Conservation (phyloP, 768 basidiomycete species). For the Rhodotorula paludigena region DNA sequence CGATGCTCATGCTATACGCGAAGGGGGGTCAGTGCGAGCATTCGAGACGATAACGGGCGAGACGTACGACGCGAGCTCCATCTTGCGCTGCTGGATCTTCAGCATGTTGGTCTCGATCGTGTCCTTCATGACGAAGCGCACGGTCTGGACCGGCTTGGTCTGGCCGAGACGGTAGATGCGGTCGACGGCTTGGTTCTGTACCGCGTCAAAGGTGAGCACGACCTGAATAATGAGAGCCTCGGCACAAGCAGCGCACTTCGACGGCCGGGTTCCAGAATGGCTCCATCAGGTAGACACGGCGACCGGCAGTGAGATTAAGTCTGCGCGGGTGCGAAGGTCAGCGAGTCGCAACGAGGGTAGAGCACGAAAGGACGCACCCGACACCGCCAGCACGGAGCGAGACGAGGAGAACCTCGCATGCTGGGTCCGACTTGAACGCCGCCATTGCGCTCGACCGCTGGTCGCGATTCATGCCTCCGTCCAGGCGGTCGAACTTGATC, state of each 20-base stretch:
- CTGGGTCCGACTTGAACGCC: constrained; percentile 78
- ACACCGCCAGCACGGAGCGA: constrained; percentile 96
- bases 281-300: constrained; percentile 81
- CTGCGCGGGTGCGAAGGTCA: constrained; percentile 45
- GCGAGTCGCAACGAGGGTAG: not conserved
- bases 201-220: too few relatives aligned
- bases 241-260: constrained; percentile 20
- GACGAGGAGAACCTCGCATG: constrained; percentile 87
- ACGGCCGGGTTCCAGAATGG: constrained; percentile 41
- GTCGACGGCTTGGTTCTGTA: constrained; percentile 97
- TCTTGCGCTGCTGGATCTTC: constrained; percentile 88
- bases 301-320: constrained; percentile 88
- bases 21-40: not conserved
- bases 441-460: constrained; percentile 90
- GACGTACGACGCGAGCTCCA: constrained; percentile 68
- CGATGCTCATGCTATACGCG: constrained; percentile 64
- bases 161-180: constrained; percentile 89
- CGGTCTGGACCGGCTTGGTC: constrained; percentile 79
- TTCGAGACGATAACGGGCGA: not conserved
- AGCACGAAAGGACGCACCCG: constrained; percentile 46
- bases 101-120: constrained; percentile 89
- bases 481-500: constrained; percentile 85
- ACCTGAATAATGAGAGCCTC: not conserved
- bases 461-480: constrained; percentile 97
- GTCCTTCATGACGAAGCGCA: constrained; percentile 89